Percentiles rank a stretch among this genome's conserved stretches.
These are phyloP conservation scores for Cercospora sp. DNA, from an alignment of 2,329 filamentous ascomycete genomes.

Conservation along the genomic window DNA sequence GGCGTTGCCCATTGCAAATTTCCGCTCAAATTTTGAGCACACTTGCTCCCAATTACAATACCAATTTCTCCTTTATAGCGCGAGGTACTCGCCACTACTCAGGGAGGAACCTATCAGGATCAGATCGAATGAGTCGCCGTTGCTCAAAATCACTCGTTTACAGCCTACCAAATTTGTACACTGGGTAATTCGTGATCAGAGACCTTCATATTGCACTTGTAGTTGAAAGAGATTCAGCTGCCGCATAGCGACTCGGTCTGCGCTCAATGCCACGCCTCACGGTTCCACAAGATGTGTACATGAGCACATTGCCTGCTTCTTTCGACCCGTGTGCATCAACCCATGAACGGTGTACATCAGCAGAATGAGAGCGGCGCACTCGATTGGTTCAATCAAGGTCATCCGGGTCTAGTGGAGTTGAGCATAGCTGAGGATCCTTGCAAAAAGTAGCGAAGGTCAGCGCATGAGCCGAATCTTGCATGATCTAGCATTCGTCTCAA, in stretches of 20 bases:
- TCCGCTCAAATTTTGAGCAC: not conserved
- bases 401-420: too few relatives aligned
- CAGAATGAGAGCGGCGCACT: too few relatives aligned
- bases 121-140: not conserved
- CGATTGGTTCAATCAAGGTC: too few relatives aligned
- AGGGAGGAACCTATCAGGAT: not conserved
- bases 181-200: not conserved
- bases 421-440: too few relatives aligned
- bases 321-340: too few relatives aligned
- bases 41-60: not conserved
- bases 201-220: not conserved
- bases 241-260: not conserved
- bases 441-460: not conserved
- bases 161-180: not conserved
- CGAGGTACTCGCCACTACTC: not conserved
- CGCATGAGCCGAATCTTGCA: not conserved
- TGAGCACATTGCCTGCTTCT: too few relatives aligned
- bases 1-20: not conserved
- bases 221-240: not conserved
- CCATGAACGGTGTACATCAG: too few relatives aligned
- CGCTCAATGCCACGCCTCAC: not conserved
- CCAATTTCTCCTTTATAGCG: not conserved
- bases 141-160: not conserved
- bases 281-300: not conserved
- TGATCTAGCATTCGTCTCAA: not conserved